Conservation (phyloP, 75 land plant species). For the Cunninghamia lanceolata region DNA sequence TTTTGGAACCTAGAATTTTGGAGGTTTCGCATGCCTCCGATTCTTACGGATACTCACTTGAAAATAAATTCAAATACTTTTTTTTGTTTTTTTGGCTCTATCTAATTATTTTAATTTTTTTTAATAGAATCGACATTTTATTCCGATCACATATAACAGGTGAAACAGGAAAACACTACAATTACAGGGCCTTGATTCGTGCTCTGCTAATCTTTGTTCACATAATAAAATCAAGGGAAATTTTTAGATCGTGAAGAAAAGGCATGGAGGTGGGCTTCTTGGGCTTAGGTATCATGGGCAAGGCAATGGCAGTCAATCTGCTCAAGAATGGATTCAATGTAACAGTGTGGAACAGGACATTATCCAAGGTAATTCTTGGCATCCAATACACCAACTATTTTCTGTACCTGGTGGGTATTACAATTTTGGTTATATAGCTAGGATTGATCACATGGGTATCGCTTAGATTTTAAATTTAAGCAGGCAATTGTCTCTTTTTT, state of each 20-base stretch:
- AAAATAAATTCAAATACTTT: no score
- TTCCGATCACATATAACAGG: not conserved
- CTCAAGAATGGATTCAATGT: slow-evolving; percentile 73
- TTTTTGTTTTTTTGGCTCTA: no score
- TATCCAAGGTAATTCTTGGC: slow-evolving; percentile 50
- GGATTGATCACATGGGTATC: not conserved
- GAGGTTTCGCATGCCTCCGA: no score
- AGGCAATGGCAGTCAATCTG: slow-evolving; percentile 84
- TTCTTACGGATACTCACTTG: no score
- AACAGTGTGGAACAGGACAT: slow-evolving; percentile 93
- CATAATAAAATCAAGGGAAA: not conserved
- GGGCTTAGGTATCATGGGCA: slow-evolving; percentile 96
- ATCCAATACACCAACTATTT: not conserved
- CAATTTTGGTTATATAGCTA: not conserved
- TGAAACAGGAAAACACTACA: not conserved
- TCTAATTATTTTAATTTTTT: not conserved
- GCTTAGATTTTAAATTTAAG: not conserved
- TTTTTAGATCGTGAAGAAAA: not conserved
- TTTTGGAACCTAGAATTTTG: no score
- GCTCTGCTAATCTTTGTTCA: not conserved
- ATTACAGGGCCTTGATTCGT: not conserved
- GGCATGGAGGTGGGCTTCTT: slow-evolving; percentile 86
- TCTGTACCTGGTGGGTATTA: not conserved
- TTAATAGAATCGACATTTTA: not conserved
- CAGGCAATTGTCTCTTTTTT: not conserved